Conservation (phyloP, 164 flowering plant species). For the Magnolia changhungtana region DNA sequence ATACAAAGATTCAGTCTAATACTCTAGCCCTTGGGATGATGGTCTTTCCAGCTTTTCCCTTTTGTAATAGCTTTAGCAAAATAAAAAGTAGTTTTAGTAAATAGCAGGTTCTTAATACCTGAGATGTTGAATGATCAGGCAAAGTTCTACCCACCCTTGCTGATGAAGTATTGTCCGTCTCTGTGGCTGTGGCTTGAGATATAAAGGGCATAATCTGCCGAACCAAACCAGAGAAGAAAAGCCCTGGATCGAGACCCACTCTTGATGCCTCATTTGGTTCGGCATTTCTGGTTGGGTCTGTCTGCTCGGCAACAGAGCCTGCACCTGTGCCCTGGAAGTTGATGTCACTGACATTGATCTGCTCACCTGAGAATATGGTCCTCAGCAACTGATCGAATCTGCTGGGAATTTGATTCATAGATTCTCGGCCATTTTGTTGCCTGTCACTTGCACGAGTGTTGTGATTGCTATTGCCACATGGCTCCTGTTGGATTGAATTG, state of each 20-base stretch:
- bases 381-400: conserved; percentile 38
- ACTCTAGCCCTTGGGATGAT: background rate
- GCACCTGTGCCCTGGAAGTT: conserved; percentile 15
- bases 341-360: conserved; percentile 17
- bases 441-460: conserved; percentile 23
- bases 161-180: conserved; percentile 17
- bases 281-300: conserved; percentile 16
- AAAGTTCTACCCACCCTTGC: conserved; percentile 18
- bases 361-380: conserved; percentile 30
- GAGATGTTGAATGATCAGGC: conserved; percentile 22
- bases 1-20: background rate
- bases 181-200: conserved; percentile 25
- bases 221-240: conserved; percentile 47
- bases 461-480: conserved; percentile 12
- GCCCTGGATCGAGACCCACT: conserved; percentile 37
- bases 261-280: conserved; percentile 27
- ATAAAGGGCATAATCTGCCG: conserved; percentile 55
- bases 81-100: background rate
- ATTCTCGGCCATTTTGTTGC: conserved; percentile 20
- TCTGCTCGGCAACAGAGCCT: conserved; percentile 15
- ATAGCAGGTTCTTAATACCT: conserved; percentile 23
- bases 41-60: background rate
- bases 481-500: conserved; percentile 18
- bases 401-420: conserved; percentile 19
- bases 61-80: background rate